phyloP scores from a whole-genome alignment of 179 eudicot genomes.

The Drosera spatulata region DNA sequence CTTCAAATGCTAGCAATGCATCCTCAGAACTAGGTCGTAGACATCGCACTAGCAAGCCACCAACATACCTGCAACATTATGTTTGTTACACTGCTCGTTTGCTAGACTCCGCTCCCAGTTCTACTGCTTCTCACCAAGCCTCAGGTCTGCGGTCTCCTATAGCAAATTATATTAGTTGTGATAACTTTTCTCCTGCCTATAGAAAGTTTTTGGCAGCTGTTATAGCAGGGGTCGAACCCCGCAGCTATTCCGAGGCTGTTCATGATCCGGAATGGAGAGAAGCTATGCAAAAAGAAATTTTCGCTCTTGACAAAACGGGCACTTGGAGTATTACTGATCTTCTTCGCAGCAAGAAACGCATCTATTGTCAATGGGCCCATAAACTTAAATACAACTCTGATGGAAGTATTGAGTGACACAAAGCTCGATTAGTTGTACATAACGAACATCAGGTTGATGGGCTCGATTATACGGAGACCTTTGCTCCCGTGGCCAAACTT shows the following conservation, averaged over 20 bases:
- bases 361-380: constrained; percentile 1
- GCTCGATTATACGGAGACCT: neutral
- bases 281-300: neutral
- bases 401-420: constrained; percentile 1
- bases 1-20: too few relatives aligned
- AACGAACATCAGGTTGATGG: neutral
- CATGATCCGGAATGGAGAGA: neutral
- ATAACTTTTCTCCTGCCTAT: neutral
- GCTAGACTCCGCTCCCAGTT: neutral
- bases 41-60: neutral
- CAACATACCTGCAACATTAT: too few relatives aligned
- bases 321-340: neutral
- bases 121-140: too few relatives aligned
- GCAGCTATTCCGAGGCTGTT: neutral
- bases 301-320: neutral
- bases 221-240: neutral
- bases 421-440: neutral
- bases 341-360: neutral
- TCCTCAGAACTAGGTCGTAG: too few relatives aligned
- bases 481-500: too few relatives aligned
- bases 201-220: neutral
- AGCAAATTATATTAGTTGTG: too few relatives aligned
- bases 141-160: neutral
- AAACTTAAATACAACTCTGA: neutral
- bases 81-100: neutral